Evolutionary conservation across 192 early-diverging fungal genomes (phyloP), one percentile per base, ranked within the genome.

Genomic region (Entomortierella lignicola): DNA sequence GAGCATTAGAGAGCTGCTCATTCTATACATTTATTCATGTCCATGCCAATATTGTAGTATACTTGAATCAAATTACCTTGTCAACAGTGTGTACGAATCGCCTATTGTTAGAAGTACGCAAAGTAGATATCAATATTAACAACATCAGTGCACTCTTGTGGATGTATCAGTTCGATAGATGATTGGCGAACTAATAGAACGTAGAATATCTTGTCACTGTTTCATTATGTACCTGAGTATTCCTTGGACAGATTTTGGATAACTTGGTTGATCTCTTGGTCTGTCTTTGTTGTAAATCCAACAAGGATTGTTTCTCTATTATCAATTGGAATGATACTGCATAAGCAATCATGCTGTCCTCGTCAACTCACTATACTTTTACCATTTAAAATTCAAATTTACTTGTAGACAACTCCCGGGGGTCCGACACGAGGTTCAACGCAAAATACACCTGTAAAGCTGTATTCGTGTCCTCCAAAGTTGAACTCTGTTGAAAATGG

Each of bases 381-480:
- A n/a, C n/a, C n/a, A 48, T 12, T n/a, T 29, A 7, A 42, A 53
- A 18, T 7, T 15, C 18, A 0, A 32, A 27, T 57, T 67, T 71
- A 83, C 82, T 84, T 84, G 69, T 69, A 81, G 42, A 74, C 58
- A 25, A 84, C 77, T n/a, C 73, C 79, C 15, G 77, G 77, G 30
- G 77, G 77, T 26, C 82, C 82, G 6, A 70, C 63, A 37, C 64
- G 64, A 29, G 82, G 82, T 41, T 71, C 65, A 26, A 75, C 79
- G 12, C 65, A 63, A 77, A 84, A 84, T 20, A 84, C 82, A 15
- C 82, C 82, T 13, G 82, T 81, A 41, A 61, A 67, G 63, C 81
- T 80, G 48, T 75, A 80, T 32, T 81, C 82, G 59, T 84, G 82
- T 29, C 82, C 82, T 43, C 82, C 82, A 68, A 84, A 84, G 48